phyloP scores from a whole-genome alignment of 2,329 filamentous ascomycete genomes.

The Nigrograna mackinnonii region DNA sequence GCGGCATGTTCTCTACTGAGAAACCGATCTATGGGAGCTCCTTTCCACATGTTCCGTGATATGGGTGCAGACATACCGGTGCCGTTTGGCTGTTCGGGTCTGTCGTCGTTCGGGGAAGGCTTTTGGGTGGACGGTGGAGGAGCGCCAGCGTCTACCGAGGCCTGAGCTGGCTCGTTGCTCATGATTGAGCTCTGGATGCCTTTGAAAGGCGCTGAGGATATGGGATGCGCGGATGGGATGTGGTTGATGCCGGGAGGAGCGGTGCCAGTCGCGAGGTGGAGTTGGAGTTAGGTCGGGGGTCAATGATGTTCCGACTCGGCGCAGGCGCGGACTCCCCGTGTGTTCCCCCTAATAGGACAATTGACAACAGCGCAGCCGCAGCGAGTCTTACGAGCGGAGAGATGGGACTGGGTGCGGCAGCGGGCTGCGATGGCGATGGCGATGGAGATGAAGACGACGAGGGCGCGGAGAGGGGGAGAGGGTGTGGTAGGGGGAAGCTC shows the following conservation, averaged over 20 bases:
- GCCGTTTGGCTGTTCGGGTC: slow-evolving; percentile 35
- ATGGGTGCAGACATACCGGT: slow-evolving; percentile 40
- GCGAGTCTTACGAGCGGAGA: slow-evolving; percentile 5
- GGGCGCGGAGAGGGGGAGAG: slow-evolving; percentile 5
- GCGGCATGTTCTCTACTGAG: slow-evolving; percentile 3
- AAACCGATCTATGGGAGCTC: too few relatives aligned
- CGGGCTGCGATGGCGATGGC: not conserved
- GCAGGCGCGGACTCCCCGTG: slow-evolving; percentile 3
- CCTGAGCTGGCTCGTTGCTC: slow-evolving; percentile 35
- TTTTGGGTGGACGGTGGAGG: slow-evolving; percentile 31
- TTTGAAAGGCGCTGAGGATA: slow-evolving; percentile 18
- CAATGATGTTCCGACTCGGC: slow-evolving; percentile 10
- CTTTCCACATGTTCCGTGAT: too few relatives aligned
- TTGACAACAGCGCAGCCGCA: not conserved
- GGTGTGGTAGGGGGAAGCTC: slow-evolving; percentile 26
- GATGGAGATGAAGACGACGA: slow-evolving; percentile 4
- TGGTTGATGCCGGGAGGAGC: not conserved
- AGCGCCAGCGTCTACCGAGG: slow-evolving; percentile 26
- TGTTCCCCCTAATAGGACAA: not conserved
- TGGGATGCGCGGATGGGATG: slow-evolving; percentile 7
- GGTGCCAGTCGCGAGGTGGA: not conserved
- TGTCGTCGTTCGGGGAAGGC: slow-evolving; percentile 19
- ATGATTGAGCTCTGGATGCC: slow-evolving; percentile 32
- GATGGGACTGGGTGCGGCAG: slow-evolving; percentile 17
- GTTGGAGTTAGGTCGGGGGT: slow-evolving; percentile 14